These are phyloP conservation scores for Entonaema liquescens DNA, from an alignment of 495 filamentous ascomycete genomes.

Conservation along the genomic window DNA sequence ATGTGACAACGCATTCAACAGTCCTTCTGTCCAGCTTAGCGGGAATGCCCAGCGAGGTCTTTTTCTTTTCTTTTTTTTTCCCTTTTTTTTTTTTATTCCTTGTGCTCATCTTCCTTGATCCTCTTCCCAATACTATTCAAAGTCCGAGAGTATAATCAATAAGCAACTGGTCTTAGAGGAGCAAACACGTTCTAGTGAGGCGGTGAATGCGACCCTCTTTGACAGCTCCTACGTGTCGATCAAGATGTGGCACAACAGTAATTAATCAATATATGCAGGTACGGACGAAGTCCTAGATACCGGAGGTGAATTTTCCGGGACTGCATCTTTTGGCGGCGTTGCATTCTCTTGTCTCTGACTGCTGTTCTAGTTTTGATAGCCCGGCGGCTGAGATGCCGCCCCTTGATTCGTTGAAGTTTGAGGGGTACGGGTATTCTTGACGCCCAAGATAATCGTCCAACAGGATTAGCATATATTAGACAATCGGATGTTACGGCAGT, in stretches of 20 bases:
- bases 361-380: constrained; percentile 7
- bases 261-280: constrained; percentile 41
- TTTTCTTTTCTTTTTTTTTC: constrained; percentile 10
- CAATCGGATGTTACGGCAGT: not conserved
- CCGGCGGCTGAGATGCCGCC: constrained; percentile 5
- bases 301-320: constrained; percentile 7
- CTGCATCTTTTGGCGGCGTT: constrained; percentile 18
- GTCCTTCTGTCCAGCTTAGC: constrained; percentile 3
- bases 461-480: not conserved
- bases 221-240: constrained; percentile 35
- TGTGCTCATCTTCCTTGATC: not conserved
- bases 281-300: constrained; percentile 15
- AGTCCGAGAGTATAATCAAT: constrained; percentile 25
- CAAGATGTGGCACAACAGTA: constrained; percentile 25
- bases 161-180: constrained; percentile 14
- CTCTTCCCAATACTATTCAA: constrained; percentile 15
- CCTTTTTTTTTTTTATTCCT: too few species aligned
- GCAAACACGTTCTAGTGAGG: constrained; percentile 24
- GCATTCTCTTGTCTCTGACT: constrained; percentile 10
- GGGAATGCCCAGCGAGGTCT: constrained; percentile 35
- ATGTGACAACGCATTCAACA: constrained; percentile 20
- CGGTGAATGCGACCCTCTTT: constrained; percentile 35
- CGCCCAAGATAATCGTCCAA: constrained; percentile 4
- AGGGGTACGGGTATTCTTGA: constrained; percentile 6
- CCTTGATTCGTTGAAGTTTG: constrained; percentile 9